Percentiles rank a stretch among this genome's conserved stretches.
These are phyloP conservation scores for Parascedosporium putredinis DNA, from an alignment of 2,329 filamentous ascomycete species.

Conservation along the genomic window DNA sequence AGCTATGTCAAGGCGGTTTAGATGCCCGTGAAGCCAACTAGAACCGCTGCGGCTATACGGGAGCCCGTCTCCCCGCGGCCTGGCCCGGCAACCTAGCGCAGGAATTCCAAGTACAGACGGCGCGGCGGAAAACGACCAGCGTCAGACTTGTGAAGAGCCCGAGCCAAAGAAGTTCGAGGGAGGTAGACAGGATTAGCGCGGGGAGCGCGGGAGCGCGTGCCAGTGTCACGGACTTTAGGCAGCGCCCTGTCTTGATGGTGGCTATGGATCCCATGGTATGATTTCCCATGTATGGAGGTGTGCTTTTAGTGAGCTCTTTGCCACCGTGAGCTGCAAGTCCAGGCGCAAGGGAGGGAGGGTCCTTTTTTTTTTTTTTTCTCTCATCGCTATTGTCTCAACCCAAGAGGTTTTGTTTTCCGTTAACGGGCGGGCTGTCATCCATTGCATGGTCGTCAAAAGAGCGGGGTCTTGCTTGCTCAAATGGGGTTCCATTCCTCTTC, in stretches of 20 bases:
- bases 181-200: neutral
- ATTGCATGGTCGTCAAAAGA: too few relatives aligned
- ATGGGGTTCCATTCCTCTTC: too few relatives aligned
- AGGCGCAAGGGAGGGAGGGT: too few relatives aligned
- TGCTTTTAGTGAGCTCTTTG: too few relatives aligned
- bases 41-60: neutral
- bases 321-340: too few relatives aligned
- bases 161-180: slow-evolving; percentile 3
- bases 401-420: too few relatives aligned
- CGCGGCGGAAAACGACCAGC: slow-evolving; percentile 7
- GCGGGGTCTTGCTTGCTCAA: too few relatives aligned
- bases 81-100: neutral
- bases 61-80: neutral
- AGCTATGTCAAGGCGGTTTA: slow-evolving; percentile 79
- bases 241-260: neutral
- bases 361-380: too few relatives aligned
- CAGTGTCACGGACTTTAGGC: neutral
- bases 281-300: too few relatives aligned
- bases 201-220: neutral
- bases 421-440: too few relatives aligned
- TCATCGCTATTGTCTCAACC: too few relatives aligned
- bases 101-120: slow-evolving; percentile 4
- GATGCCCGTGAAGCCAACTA: slow-evolving; percentile 13
- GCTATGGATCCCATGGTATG: too few relatives aligned
- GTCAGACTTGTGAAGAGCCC: slow-evolving; percentile 7